Percentiles rank a stretch among this genome's conserved stretches.
These are phyloP conservation scores for Nemania bipapillata DNA, from an alignment of 2,329 filamentous ascomycete genomes.

Conservation along the genomic window DNA sequence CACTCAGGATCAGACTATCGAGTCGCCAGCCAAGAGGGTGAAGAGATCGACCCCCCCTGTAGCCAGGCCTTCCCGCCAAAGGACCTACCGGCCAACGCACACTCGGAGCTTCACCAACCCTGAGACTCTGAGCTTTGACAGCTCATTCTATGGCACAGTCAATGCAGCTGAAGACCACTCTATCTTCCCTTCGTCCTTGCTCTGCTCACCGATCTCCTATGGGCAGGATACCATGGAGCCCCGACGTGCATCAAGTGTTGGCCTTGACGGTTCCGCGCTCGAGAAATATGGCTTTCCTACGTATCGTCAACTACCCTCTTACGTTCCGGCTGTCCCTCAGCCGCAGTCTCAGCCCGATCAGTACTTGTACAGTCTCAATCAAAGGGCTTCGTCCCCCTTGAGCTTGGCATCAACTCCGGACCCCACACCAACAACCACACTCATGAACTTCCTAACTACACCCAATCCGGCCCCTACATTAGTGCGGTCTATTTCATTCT, in stretches of 20 bases:
- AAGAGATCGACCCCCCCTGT: slow-evolving; percentile 63
- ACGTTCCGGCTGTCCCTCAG: slow-evolving; percentile 54
- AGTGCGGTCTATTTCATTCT: slow-evolving; percentile 80
- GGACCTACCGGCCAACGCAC: slow-evolving; percentile 60
- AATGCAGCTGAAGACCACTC: slow-evolving; percentile 51
- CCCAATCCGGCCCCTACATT: slow-evolving; percentile 84
- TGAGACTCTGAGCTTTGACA: slow-evolving; percentile 60
- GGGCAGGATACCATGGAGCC: slow-evolving; percentile 60
- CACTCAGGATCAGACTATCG: slow-evolving; percentile 81
- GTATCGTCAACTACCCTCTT: slow-evolving; percentile 77
- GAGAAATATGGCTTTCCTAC: slow-evolving; percentile 84
- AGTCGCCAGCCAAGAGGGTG: slow-evolving; percentile 66
- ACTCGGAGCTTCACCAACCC: slow-evolving; percentile 71
- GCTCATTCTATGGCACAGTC: slow-evolving; percentile 55
- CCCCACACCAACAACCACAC: slow-evolving; percentile 70
- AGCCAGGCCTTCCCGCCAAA: slow-evolving; percentile 47
- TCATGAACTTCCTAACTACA: slow-evolving; percentile 80
- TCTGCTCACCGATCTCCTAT: slow-evolving; percentile 73
- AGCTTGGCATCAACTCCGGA: slow-evolving; percentile 57
- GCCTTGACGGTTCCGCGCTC: slow-evolving; percentile 72
- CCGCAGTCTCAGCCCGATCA: slow-evolving; percentile 55
- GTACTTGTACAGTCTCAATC: slow-evolving; percentile 61
- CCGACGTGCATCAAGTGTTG: slow-evolving; percentile 73
- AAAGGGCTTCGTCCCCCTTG: slow-evolving; percentile 57
- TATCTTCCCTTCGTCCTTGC: slow-evolving; percentile 60